phyloP scores from a whole-genome alignment of 495 filamentous ascomycete species.

The Talaromyces adpressus region DNA sequence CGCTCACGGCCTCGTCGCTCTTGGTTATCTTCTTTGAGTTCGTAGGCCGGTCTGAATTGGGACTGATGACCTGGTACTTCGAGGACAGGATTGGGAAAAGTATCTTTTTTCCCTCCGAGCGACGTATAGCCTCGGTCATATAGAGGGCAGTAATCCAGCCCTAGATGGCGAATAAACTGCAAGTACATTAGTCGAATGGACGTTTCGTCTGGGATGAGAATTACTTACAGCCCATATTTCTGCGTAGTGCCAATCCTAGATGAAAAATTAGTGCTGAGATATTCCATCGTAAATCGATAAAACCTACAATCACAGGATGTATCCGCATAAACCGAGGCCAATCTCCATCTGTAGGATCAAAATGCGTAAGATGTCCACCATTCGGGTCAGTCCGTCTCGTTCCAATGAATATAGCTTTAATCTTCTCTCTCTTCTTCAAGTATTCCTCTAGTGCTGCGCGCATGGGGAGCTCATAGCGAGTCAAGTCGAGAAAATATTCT shows the following conservation, averaged over 20 bases:
- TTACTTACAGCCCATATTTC: conserved; percentile 81
- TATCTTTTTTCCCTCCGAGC: conserved; percentile 84
- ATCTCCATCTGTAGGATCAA: conserved; percentile 77
- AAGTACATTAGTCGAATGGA: too few species aligned
- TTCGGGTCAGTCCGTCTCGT: conserved; percentile 91
- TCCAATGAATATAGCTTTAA: conserved; percentile 87
- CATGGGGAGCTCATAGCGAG: conserved; percentile 61
- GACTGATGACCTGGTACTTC: conserved; percentile 29
- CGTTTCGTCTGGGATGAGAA: too few species aligned
- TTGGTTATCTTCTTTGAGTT: conserved; percentile 73
- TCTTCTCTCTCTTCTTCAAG: conserved; percentile 47
- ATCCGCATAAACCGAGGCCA: conserved; percentile 93
- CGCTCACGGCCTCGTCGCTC: conserved; percentile 70
- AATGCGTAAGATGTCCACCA: conserved; percentile 66
- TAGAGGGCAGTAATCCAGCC: conserved; percentile 72
- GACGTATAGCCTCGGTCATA: conserved; percentile 86
- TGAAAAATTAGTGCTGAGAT: neutral
- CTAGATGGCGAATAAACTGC: conserved; percentile 78
- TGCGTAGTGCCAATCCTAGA: conserved; percentile 82
- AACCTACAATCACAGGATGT: conserved; percentile 97
- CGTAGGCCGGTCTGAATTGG: conserved; percentile 75
- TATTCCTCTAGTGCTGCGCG: conserved; percentile 57
- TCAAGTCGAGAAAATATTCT: conserved; percentile 69
- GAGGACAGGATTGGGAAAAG: conserved; percentile 78
- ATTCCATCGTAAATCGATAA: conserved; percentile 23